Percentiles rank a stretch among this genome's conserved stretches.
Evolutionary conservation across 176 grass and related monocot genomes (phyloP).

Genomic region (Musa troglodytarum): DNA sequence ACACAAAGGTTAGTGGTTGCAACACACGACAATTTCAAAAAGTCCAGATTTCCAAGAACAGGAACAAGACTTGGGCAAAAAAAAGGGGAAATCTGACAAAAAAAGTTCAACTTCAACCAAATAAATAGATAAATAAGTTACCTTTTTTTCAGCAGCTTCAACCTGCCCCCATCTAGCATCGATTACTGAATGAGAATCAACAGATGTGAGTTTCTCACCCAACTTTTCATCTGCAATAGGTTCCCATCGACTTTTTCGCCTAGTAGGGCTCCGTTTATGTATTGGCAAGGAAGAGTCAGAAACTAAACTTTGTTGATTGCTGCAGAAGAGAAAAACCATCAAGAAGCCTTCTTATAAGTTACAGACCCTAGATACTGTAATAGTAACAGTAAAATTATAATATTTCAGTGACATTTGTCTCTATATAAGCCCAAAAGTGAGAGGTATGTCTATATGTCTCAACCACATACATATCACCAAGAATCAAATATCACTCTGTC

Average conservation of each 20-base stretch:
- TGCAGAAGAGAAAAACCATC: conserved; percentile 24
- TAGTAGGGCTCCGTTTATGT: conserved; percentile 36
- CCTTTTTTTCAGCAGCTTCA: conserved; percentile 38
- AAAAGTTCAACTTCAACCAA: neutral
- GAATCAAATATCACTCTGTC: neutral
- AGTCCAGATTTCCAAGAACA: neutral
- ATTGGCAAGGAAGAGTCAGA: conserved; percentile 27
- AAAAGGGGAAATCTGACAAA: neutral
- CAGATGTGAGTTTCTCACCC: conserved; percentile 37
- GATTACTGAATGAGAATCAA: conserved; percentile 32
- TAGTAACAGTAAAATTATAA: neutral
- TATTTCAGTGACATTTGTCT: neutral
- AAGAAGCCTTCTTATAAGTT: neutral
- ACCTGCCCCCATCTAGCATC: conserved; percentile 25
- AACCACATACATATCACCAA: neutral
- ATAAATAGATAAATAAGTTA: conserved; percentile 31
- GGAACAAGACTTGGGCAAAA: neutral
- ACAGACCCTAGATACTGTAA: neutral
- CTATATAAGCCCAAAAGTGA: neutral
- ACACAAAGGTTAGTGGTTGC: too few relatives aligned
- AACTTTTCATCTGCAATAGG: conserved; percentile 53
- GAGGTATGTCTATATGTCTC: neutral
- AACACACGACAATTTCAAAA: neutral
- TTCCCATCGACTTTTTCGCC: conserved; percentile 93
- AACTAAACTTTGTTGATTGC: conserved; percentile 40